Evolutionary conservation across 2,329 filamentous ascomycete species (phyloP).

Genomic region (Trichophyton simii): DNA sequence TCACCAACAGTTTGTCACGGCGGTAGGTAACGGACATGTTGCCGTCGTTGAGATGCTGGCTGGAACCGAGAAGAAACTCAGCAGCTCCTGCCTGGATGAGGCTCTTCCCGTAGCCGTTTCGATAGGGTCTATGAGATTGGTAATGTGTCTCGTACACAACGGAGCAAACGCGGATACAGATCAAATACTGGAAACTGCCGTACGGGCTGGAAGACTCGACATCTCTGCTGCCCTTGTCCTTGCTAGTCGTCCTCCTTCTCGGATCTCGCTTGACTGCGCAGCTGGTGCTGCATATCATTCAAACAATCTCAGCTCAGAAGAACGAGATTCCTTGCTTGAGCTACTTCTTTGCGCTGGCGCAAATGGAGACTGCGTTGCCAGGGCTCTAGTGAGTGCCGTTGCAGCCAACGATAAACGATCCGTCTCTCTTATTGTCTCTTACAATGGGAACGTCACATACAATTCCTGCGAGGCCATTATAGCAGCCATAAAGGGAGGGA

Average conservation of each 20-base stretch:
- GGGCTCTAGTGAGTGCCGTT: conserved; percentile 39
- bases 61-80: conserved; percentile 9
- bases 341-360: conserved; percentile 48
- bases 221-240: conserved; percentile 45
- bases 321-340: conserved; percentile 43
- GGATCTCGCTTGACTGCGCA: conserved; percentile 38
- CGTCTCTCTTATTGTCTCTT: conserved; percentile 41
- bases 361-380: conserved; percentile 39
- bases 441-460: conserved; percentile 45
- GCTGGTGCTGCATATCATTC: conserved; percentile 39
- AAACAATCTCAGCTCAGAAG: conserved; percentile 36
- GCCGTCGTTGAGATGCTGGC: conserved; percentile 10
- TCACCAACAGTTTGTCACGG: conserved; percentile 9
- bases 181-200: conserved; percentile 9
- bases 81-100: conserved; percentile 10
- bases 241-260: conserved; percentile 41
- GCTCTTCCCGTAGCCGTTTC: conserved; percentile 10
- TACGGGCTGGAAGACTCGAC: conserved; percentile 36
- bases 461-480: conserved; percentile 40
- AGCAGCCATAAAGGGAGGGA: conserved; percentile 37
- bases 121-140: conserved; percentile 8
- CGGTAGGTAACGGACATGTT: conserved; percentile 9
- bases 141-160: conserved; percentile 11
- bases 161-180: conserved; percentile 12
- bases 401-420: conserved; percentile 43